These are phyloP conservation scores for Euphrasia arctica DNA, from an alignment of 305 asterid genomes.

Conservation along the genomic window DNA sequence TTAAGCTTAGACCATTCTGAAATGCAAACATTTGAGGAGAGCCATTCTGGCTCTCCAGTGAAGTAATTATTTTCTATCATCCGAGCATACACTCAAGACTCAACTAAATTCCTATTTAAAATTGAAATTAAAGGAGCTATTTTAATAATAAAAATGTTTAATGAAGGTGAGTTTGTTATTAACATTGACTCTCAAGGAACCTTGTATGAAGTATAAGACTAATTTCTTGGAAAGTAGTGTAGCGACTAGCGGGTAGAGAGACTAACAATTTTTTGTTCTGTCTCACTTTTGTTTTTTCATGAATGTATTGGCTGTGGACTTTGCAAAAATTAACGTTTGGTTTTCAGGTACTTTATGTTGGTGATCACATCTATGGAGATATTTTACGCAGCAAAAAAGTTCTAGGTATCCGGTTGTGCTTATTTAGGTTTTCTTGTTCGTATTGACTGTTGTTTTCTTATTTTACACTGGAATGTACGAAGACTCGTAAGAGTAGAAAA, in stretches of 20 bases:
- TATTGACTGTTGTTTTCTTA: slow-evolving; percentile 11
- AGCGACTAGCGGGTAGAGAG: too few species aligned
- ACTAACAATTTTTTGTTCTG: too few species aligned
- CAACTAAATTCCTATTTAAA: slow-evolving; percentile 3
- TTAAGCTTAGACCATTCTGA: slow-evolving; percentile 1
- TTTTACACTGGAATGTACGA: slow-evolving; percentile 11
- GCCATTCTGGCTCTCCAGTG: too few species aligned
- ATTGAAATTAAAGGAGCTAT: slow-evolving; percentile 14
- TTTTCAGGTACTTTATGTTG: slow-evolving; percentile 90
- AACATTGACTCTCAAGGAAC: too few species aligned
- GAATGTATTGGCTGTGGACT: slow-evolving; percentile 20
- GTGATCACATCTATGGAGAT: slow-evolving; percentile 99
- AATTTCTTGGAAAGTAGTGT: too few species aligned
- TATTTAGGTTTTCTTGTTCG: slow-evolving; percentile 12
- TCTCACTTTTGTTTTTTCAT: too few species aligned
- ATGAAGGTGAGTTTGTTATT: slow-evolving; percentile 11
- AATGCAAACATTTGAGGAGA: slow-evolving; percentile 3
- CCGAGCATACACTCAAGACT: slow-evolving; percentile 9
- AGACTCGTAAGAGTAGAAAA: too few species aligned
- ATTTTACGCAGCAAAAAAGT: slow-evolving; percentile 95
- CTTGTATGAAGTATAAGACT: too few species aligned
- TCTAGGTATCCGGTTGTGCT: slow-evolving; percentile 52
- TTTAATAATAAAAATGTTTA: slow-evolving; percentile 2
- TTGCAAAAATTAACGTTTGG: slow-evolving; percentile 22
- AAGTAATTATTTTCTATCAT: slow-evolving; percentile 1